Conservation (phyloP, 495 filamentous ascomycete genomes). For the Aspergillus sparsus region DNA sequence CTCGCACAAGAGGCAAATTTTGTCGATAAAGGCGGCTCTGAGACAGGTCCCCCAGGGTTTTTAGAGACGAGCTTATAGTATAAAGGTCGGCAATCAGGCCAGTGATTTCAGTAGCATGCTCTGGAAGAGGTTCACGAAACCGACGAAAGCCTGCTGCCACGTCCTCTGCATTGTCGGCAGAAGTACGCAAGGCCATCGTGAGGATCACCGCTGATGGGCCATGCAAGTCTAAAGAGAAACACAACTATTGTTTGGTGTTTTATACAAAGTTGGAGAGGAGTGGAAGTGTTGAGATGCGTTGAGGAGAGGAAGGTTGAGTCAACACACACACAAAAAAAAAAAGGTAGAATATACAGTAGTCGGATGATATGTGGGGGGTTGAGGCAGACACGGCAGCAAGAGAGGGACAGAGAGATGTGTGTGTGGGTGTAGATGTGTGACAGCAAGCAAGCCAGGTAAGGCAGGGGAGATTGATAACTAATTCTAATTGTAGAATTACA, state of each 20-base stretch:
- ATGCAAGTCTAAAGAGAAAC: constrained; percentile 21
- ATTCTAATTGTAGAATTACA: constrained; percentile 7
- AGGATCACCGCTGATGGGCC: constrained; percentile 17
- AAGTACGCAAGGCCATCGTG: constrained; percentile 49
- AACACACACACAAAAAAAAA: background rate
- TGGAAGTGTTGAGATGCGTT: background rate
- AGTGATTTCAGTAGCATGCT: constrained; percentile 56
- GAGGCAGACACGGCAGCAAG: background rate
- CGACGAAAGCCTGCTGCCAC: constrained; percentile 53
- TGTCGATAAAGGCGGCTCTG: constrained; percentile 36
- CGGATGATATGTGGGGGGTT: background rate
- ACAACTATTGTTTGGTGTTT: background rate
- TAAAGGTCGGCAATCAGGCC: constrained; percentile 56
- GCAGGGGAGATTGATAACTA: background rate
- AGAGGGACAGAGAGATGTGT: background rate
- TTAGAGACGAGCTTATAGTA: constrained; percentile 52
- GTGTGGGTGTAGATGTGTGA: background rate
- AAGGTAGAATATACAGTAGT: background rate
- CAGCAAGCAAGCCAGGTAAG: background rate
- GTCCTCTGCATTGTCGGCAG: constrained; percentile 54
- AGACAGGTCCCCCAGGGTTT: constrained; percentile 43
- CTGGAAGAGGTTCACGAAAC: constrained; percentile 54
- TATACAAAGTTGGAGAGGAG: constrained; percentile 4
- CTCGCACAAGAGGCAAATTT: constrained; percentile 36
- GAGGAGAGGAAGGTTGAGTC: background rate